phyloP scores from a whole-genome alignment of 179 eudicot genomes.

The Spinacia oleracea region DNA sequence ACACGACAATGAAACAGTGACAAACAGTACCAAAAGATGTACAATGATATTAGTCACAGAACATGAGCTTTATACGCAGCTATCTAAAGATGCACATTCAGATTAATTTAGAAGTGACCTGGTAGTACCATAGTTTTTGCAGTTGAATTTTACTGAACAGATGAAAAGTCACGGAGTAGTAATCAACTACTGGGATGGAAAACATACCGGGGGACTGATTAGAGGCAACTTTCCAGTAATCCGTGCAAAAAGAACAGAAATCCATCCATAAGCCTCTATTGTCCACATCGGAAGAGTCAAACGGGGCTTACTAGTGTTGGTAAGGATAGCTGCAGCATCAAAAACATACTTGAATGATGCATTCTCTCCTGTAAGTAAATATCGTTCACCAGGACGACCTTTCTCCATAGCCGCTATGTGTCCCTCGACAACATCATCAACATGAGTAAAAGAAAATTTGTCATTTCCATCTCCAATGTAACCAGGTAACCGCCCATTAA shows the following conservation, averaged over 20 bases:
- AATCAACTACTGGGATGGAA: background rate
- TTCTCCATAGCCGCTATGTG: conserved; percentile 74
- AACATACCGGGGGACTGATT: conserved; percentile 89
- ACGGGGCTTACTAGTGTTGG: conserved; percentile 63
- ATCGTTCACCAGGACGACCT: conserved; percentile 82
- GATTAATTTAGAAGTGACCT: background rate
- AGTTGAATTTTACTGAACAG: background rate
- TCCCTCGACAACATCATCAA: conserved; percentile 92
- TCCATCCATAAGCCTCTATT: conserved; percentile 73
- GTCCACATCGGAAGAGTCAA: conserved; percentile 56
- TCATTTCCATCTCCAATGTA: conserved; percentile 77
- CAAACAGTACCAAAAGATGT: too few relatives aligned
- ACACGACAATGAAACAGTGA: too few relatives aligned
- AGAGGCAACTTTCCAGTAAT: conserved; percentile 83
- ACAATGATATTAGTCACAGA: too few relatives aligned
- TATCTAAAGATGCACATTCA: too few relatives aligned
- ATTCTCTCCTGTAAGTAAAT: conserved; percentile 95
- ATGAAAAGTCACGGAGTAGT: background rate
- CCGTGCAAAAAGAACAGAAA: conserved; percentile 58
- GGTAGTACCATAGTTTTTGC: background rate
- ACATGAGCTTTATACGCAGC: too few relatives aligned
- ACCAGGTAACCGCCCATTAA: conserved; percentile 83
- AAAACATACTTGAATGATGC: conserved; percentile 83
- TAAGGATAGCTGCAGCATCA: conserved; percentile 67
- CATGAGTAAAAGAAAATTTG: conserved; percentile 69